phyloP scores from a whole-genome alignment of 352 stramenopile species.

The Pythium aquatile region DNA sequence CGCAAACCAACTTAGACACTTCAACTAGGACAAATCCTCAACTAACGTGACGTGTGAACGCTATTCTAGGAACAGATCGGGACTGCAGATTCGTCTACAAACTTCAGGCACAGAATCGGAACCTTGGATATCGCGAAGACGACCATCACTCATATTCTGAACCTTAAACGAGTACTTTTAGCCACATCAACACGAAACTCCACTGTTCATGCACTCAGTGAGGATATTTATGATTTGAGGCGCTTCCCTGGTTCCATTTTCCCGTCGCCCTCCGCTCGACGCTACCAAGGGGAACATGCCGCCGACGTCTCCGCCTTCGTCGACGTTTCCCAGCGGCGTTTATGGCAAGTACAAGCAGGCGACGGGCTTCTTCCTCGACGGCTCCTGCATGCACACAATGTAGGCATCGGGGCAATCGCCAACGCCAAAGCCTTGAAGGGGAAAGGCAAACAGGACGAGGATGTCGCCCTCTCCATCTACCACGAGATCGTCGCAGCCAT shows the following conservation, averaged over 20 bases:
- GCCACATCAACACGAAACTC: no score
- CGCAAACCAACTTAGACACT: constrained; percentile 21
- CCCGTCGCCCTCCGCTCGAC: background rate
- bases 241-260: background rate
- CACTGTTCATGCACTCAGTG: no score
- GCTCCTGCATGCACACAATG: background rate
- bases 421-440: background rate
- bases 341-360: background rate
- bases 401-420: background rate
- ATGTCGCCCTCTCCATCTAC: background rate
- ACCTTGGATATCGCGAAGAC: background rate
- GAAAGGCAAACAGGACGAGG: background rate
- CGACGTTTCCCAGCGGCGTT: background rate
- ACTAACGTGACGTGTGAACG: background rate
- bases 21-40: constrained; percentile 20
- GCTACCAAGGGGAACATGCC: background rate
- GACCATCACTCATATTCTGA: background rate
- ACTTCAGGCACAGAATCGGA: background rate
- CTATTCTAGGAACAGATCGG: background rate
- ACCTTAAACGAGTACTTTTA: no score
- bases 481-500: background rate
- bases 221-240: no score
- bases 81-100: background rate
- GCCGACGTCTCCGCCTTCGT: background rate
- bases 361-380: background rate